Evolutionary conservation across 2,329 filamentous ascomycete genomes (phyloP).

Genomic region (Claviceps arundinis): DNA sequence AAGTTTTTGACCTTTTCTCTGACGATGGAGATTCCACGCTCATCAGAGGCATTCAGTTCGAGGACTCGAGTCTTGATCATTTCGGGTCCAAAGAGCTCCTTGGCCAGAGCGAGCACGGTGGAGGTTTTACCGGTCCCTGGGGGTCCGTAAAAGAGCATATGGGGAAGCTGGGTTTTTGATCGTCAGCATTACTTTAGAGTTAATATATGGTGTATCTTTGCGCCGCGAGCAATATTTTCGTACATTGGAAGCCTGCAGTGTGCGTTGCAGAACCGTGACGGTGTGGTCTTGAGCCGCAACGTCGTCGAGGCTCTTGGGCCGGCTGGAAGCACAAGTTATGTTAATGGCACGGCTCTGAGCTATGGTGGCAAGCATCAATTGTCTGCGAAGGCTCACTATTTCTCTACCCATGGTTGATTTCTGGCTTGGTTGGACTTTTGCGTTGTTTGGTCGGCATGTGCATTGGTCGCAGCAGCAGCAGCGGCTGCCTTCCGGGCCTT

Average conservation of each 20-base stretch:
- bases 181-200: background rate
- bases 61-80: constrained; percentile 90
- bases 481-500: constrained; percentile 78
- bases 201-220: no score
- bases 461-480: constrained; percentile 54
- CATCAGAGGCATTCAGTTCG: constrained; percentile 97
- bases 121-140: constrained; percentile 97
- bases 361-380: background rate
- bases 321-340: constrained; percentile 36
- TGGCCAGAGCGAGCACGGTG: constrained; percentile 90
- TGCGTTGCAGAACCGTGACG: constrained; percentile 80
- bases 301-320: constrained; percentile 85
- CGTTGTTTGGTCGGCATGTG: constrained; percentile 48
- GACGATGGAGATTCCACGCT: constrained; percentile 93
- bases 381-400: constrained; percentile 57
- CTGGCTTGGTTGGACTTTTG: constrained; percentile 46
- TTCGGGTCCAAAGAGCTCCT: constrained; percentile 92
- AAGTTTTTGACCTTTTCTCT: constrained; percentile 98
- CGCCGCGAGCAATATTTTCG: constrained; percentile 8
- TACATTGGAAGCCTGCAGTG: constrained; percentile 86
- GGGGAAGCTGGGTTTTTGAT: constrained; percentile 48
- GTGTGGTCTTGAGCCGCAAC: constrained; percentile 97
- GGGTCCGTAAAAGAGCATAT: constrained; percentile 98
- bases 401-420: constrained; percentile 92
- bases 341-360: background rate